Base-by-base conservation (phyloP, 345 rosid species). In the Brassica incana region DNA sequence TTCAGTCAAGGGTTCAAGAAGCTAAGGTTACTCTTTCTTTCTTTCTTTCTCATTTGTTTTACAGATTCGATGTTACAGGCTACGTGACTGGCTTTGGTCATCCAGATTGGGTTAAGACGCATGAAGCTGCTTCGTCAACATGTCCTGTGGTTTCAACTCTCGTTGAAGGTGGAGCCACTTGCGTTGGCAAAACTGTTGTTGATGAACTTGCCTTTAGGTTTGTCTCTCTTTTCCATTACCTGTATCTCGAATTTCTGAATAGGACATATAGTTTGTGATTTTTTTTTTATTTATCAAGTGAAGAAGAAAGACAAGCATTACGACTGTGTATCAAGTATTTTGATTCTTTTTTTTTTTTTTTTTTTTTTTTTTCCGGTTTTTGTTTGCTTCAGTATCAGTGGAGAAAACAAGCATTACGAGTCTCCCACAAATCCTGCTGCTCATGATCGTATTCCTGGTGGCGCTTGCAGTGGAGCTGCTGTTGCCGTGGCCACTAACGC, bases 401-500 rank as follows among this genome's bases (percentile, higher is more conserved):
- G 99, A 84, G 93, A 90, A 81, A 95, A 90, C 83, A 90, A 83
- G 86, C 92, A 91, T 83, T 88, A 91, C 76, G 89, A 85, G 65
- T 84, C 95, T 11, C 99, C 99, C 6, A 89, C 92, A 70, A 95
- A 95, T 88, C 99, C 99, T 75, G 89, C 84, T 8, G 92, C 86
- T 23, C 88, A 87, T 67, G 66, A 88, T 70, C 84, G 86, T 71
- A 87, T 93, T 70, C 90, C 99, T 0, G 98, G 99, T 80, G 99
- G 99, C 72, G 86, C 97, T 48, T 90, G 85, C 71, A 90, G 99
- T 81, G 99, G 98, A 38, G 94, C 99, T 83, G 97, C 98, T 61
- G 91, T 95, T 72, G 83, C 95, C 15, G 99, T 95, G 14, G 97
- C 99, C 12, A 93, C 97, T 73, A 81, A 87, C 18, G 86, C 94